Percentiles rank a stretch among this genome's conserved stretches.
Conservation (phyloP, 495 filamentous ascomycete species). For the Copromyces sp. region DNA sequence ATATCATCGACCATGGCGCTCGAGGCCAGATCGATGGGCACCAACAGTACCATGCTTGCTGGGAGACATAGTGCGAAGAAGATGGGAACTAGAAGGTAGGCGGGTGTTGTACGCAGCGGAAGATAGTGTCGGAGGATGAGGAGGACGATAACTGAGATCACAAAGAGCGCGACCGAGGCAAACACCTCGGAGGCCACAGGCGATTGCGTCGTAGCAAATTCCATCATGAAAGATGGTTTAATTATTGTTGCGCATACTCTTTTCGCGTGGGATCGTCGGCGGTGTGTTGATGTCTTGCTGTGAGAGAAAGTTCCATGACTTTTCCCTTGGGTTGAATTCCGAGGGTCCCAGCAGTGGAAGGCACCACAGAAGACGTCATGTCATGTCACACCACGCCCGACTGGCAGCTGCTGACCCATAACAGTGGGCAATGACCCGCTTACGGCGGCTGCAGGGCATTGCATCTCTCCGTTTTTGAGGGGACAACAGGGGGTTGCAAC, state of each 20-base stretch:
- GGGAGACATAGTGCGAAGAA: conserved; percentile 91
- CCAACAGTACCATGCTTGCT: conserved; percentile 84
- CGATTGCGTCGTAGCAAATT: conserved; percentile 11
- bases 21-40: conserved; percentile 92
- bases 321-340: neutral
- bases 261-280: neutral
- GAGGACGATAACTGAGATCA: conserved; percentile 64
- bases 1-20: conserved; percentile 59
- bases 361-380: neutral
- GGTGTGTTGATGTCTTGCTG: neutral
- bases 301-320: neutral
- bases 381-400: neutral
- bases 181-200: conserved; percentile 44
- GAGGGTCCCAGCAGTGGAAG: neutral
- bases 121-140: conserved; percentile 81
- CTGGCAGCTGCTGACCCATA: neutral
- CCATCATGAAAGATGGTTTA: conserved; percentile 11
- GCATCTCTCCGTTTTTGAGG: neutral
- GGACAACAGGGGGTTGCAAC: neutral
- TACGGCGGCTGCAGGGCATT: neutral
- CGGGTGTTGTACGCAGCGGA: conserved; percentile 79
- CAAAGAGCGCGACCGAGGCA: conserved; percentile 56
- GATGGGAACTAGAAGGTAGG: conserved; percentile 81
- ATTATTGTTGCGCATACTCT: neutral
- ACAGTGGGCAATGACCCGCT: neutral